Percentiles rank a stretch among this genome's conserved stretches.
phyloP scores from a whole-genome alignment of 108 stramenopile species.

The Schizochytrium sp. region DNA sequence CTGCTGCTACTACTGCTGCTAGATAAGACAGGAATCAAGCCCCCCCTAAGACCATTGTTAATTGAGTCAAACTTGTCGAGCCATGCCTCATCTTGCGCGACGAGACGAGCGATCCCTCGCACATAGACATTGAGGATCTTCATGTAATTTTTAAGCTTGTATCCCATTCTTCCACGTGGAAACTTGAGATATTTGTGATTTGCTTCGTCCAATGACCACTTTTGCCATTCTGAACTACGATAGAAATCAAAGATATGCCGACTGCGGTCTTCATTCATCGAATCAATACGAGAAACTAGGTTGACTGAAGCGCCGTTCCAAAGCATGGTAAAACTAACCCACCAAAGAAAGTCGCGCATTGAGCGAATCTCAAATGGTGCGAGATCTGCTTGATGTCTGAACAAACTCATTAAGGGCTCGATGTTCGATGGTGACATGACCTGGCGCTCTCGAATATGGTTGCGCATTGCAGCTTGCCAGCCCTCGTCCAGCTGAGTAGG shows the following conservation, averaged over 20 bases:
- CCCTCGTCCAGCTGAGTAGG: not conserved
- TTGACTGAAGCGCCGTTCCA: constrained; percentile 1
- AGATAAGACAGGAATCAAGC: no score
- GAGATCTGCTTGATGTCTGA: not conserved
- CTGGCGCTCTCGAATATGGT: not conserved
- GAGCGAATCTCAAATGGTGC: not conserved
- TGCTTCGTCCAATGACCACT: not conserved
- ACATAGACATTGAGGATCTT: not conserved
- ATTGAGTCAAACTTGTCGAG: no score
- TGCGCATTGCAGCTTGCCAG: not conserved
- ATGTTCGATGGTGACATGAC: not conserved
- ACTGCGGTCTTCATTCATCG: not conserved
- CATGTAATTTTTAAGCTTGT: not conserved
- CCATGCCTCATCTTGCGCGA: no score
- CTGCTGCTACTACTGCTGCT: no score
- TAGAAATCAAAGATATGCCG: not conserved
- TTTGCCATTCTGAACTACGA: not conserved
- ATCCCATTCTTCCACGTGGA: not conserved
- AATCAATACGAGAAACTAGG: not conserved
- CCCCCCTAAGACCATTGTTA: no score
- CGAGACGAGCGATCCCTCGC: not conserved
- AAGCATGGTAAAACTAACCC: not conserved
- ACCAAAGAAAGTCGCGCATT: constrained; percentile 37
- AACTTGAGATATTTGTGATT: not conserved
- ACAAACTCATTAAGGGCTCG: not conserved